Conservation (phyloP, 305 asterid species). For the Caryopteris hybrid region DNA sequence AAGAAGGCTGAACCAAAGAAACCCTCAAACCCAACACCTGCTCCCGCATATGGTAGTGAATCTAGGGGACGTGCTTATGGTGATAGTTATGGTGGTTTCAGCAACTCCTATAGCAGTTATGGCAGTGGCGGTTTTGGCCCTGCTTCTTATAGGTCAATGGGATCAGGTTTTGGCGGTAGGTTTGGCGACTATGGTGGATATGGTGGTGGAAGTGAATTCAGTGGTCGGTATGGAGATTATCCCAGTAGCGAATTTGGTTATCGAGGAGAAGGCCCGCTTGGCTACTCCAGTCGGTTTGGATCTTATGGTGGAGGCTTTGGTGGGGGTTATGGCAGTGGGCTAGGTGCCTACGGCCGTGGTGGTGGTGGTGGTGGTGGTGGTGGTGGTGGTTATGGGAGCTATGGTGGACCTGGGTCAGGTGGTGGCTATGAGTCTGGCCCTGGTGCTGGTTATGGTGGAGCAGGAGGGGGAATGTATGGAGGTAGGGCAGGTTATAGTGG, state of each 20-base stretch:
- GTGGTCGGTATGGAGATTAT: conserved; percentile 81
- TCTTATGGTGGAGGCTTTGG: conserved; percentile 73
- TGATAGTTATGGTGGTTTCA: conserved; percentile 77
- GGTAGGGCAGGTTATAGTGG: conserved; percentile 95
- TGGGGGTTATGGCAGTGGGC: conserved; percentile 62
- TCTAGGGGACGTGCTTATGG: conserved; percentile 85
- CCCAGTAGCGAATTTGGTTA: conserved; percentile 68
- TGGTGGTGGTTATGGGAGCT: conserved; percentile 71
- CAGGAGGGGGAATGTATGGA: conserved; percentile 77
- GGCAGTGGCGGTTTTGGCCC: conserved; percentile 87
- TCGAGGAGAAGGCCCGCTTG: conserved; percentile 71
- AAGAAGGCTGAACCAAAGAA: conserved; percentile 99
- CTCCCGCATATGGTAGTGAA: conserved; percentile 84
- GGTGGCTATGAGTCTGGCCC: conserved; percentile 84
- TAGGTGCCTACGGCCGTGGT: conserved; percentile 86
- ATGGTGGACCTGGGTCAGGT: conserved; percentile 64
- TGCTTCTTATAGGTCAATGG: conserved; percentile 83
- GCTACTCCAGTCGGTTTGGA: conserved; percentile 75
- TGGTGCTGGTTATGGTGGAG: conserved; percentile 70
- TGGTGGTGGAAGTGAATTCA: conserved; percentile 56
- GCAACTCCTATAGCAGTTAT: conserved; percentile 58
- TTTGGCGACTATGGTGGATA: conserved; percentile 72
- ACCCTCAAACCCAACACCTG: conserved; percentile 91
- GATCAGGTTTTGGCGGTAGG: conserved; percentile 76
- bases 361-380: conserved; percentile 92